Evolutionary conservation across 495 filamentous ascomycete species (phyloP).

Genomic region (Penicillium longicatenatum): DNA sequence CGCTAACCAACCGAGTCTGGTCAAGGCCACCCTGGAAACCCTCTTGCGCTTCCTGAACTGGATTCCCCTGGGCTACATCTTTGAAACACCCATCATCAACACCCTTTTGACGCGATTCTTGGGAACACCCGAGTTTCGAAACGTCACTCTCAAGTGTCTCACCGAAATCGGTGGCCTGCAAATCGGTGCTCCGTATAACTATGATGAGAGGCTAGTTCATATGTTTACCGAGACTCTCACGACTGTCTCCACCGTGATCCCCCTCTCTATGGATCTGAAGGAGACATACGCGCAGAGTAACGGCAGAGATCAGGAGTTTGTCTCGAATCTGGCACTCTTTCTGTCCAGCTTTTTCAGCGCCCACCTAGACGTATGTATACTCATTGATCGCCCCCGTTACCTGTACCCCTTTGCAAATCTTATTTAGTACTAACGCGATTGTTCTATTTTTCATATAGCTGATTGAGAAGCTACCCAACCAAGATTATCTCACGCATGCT

Average conservation of each 20-base stretch:
- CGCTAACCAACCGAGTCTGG: slow-evolving; percentile 81
- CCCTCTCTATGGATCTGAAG: slow-evolving; percentile 85
- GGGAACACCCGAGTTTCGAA: slow-evolving; percentile 89
- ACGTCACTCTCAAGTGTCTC: slow-evolving; percentile 93
- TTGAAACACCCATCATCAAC: slow-evolving; percentile 95
- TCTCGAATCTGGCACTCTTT: slow-evolving; percentile 94
- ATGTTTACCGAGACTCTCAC: slow-evolving; percentile 98
- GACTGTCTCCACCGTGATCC: slow-evolving; percentile 86
- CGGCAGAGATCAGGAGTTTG: slow-evolving; percentile 92
- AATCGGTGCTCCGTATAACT: slow-evolving; percentile 73
- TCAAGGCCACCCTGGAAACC: slow-evolving; percentile 93
- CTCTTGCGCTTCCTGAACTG: slow-evolving; percentile 96
- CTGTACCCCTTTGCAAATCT: background rate
- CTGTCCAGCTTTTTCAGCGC: slow-evolving; percentile 93
- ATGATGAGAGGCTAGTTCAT: slow-evolving; percentile 89
- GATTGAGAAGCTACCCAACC: slow-evolving; percentile 92
- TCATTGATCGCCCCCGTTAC: background rate
- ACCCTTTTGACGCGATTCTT: slow-evolving; percentile 89
- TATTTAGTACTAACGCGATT: slow-evolving; percentile 7
- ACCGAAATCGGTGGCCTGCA: slow-evolving; percentile 95
- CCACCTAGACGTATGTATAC: slow-evolving; percentile 74
- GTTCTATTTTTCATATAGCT: slow-evolving; percentile 58
- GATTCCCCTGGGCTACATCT: slow-evolving; percentile 98
- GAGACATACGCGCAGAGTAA: slow-evolving; percentile 87
- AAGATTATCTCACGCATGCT: slow-evolving; percentile 89